Evolutionary conservation across 352 stramenopile genomes (phyloP), one percentile per base, ranked within the genome.

Genomic region (Paralagenidium karlingii): DNA sequence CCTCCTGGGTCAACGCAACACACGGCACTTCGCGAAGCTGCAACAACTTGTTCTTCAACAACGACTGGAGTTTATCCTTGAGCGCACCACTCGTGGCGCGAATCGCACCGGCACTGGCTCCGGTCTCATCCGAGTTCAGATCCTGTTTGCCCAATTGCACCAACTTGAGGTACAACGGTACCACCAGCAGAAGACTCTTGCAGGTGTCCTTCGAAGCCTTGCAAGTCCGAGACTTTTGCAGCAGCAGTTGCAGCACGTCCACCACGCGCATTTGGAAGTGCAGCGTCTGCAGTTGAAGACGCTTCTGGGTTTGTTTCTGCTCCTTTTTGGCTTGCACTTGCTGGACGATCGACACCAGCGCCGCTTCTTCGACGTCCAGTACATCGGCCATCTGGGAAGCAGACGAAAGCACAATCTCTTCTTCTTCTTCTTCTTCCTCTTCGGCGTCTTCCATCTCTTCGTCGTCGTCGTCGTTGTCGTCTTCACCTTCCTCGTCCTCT

Each of bases 251-350:
- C 27, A 92, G 56, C 51, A 92, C 43, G 38, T 92, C 75, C 16
- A 92, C 40, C 24, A 89, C 75, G 25, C 78, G 78, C 38, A 92
- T 48, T 49, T 92, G 77, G 57, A 92, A 92, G 60, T 92, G 78
- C 40, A 88, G 60, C 22, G 73, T 62, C 40, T 82, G 68, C 34
- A 82, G 58, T 13, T 62, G 60, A 38, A 70, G 53, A 13, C 58
- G 60, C 58, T 88, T 85, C 21, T 65, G 56, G 40, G 82, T 68
- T 39, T 83, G 76, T 61, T 89, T 89, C 55, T 61, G 62, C 47
- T 80, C 65, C 33, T 68, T 75, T 30, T 69, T 73, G 33, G 68
- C 48, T 39, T 80, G 76, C 6, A 89, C 78, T 38, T 92, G 75
- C 2, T 70, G 66, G 8, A 86, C 75, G 44, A 92, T 79, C 22